Evolutionary conservation across 2,329 filamentous ascomycete species (phyloP).

Genomic region (Xylariaceae sp.): DNA sequence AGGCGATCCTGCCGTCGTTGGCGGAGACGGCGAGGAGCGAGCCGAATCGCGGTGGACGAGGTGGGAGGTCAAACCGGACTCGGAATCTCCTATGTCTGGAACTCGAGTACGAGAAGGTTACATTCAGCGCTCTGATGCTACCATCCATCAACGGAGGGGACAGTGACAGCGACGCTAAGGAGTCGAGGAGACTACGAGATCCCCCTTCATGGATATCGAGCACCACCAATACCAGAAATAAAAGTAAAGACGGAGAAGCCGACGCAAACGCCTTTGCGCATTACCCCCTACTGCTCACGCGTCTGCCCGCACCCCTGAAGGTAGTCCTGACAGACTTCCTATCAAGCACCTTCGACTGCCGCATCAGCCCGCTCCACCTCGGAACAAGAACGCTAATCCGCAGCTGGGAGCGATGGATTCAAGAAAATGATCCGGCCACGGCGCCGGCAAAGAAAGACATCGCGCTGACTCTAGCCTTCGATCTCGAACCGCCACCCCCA

Average conservation of each 20-base stretch:
- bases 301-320: conserved; percentile 53
- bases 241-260: not conserved
- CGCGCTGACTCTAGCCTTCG: conserved; percentile 49
- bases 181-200: not conserved
- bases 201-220: conserved; percentile 25
- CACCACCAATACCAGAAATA: not conserved
- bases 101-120: conserved; percentile 50
- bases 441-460: conserved; percentile 39
- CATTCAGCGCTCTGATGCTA: conserved; percentile 49
- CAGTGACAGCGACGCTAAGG: not conserved
- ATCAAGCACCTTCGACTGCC: conserved; percentile 52
- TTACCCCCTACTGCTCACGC: conserved; percentile 50
- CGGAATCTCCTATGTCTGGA: conserved; percentile 40
- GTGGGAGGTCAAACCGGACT: not conserved
- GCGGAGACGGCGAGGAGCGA: conserved; percentile 16
- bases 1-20: conserved; percentile 25
- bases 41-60: conserved; percentile 6
- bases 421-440: conserved; percentile 24
- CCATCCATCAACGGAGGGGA: conserved; percentile 32
- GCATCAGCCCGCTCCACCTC: conserved; percentile 47
- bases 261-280: conserved; percentile 37
- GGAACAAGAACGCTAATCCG: conserved; percentile 48
- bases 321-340: conserved; percentile 49
- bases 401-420: conserved; percentile 51
- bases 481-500: conserved; percentile 34